Evolutionary conservation across 371 early-diverging fungal genomes (phyloP), one percentile per base, ranked within the genome.

Genomic region (Mucor lusitanicus): DNA sequence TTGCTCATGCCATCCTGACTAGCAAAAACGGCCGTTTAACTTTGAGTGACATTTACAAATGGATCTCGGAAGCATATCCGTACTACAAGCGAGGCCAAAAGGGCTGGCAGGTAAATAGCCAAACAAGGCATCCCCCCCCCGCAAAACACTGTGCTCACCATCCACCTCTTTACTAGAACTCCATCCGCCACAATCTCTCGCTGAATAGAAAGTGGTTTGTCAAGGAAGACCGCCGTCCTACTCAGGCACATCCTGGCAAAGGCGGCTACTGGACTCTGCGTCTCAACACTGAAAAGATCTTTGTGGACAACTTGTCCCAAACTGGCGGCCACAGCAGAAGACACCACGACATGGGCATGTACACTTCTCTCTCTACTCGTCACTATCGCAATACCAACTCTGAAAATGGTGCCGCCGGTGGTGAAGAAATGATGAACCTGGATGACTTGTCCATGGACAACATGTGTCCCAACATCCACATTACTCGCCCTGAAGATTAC

Each of bases 151-250:
- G 15, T 37, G 15, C 13, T 37, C 13, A 37, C 13, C 33, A 33
- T 33, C 33, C 33, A 33, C 1, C 33, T 33, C 8, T 8, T 33
- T 6, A 33, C 15, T 76, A 97, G 90, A 99, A 99, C 79, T 98
- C 98, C 3, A 96, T 99, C 57, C 92, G 99, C 32, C 99, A 99
- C 80, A 99, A 99, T 73, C 86, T 99, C 48, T 96, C 97, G 9
- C 84, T 99, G 32, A 99, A 99, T 80, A 84, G 81, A 57, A 94
- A 94, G 72, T 86, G 91, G 67, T 99, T 99, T 75, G 85, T 93
- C 66, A 91, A 95, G 56, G 87, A 96, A 3, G 97, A 97, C 12
- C 88, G 98, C 54, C 76, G 81, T 19, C 92, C 95, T 6, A 85
- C 89, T 55, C 90, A 93, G 65, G 95, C 96, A 67, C 81, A 79